Conservation (phyloP, 139 green algal species). For the Haematococcus sp. region DNA sequence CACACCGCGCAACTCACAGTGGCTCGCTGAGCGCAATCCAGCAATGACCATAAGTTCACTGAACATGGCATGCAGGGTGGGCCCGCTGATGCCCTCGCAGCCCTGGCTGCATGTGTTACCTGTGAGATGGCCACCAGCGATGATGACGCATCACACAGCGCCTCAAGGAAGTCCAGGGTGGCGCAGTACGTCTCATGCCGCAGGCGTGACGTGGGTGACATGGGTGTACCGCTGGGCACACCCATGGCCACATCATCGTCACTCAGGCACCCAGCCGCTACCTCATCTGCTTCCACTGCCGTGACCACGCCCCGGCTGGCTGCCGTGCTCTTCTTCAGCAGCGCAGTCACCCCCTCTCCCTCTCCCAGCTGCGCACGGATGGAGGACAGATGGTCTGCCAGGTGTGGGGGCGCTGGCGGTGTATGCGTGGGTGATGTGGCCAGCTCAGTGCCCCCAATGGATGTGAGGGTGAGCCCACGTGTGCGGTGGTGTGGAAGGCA, state of each 20-base stretch:
- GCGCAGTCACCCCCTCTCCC: slow-evolving; percentile 60
- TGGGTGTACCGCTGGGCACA: slow-evolving; percentile 6
- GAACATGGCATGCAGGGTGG: too few relatives aligned
- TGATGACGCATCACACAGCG: slow-evolving; percentile 83
- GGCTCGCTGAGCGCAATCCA: too few relatives aligned
- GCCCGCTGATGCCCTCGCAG: too few relatives aligned
- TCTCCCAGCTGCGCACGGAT: slow-evolving; percentile 55
- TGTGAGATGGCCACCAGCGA: slow-evolving; percentile 71
- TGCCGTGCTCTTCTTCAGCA: slow-evolving; percentile 35
- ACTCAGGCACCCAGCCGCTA: too few relatives aligned
- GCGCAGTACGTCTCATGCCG: slow-evolving; percentile 84
- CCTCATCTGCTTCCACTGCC: neutral
- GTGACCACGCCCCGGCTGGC: neutral
- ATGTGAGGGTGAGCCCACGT: too few relatives aligned
- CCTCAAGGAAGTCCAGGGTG: slow-evolving; percentile 95
- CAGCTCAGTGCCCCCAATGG: neutral
- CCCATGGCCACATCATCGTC: slow-evolving; percentile 33
- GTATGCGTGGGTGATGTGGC: neutral
- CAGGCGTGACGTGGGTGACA: slow-evolving; percentile 55
- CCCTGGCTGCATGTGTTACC: too few relatives aligned
- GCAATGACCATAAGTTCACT: too few relatives aligned
- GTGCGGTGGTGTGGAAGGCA: too few relatives aligned
- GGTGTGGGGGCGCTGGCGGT: neutral
- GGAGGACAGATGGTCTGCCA: neutral
- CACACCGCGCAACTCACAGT: neutral